Base-by-base conservation (phyloP, 208 protist genomes). In the Leishmania guyanensis region DNA sequence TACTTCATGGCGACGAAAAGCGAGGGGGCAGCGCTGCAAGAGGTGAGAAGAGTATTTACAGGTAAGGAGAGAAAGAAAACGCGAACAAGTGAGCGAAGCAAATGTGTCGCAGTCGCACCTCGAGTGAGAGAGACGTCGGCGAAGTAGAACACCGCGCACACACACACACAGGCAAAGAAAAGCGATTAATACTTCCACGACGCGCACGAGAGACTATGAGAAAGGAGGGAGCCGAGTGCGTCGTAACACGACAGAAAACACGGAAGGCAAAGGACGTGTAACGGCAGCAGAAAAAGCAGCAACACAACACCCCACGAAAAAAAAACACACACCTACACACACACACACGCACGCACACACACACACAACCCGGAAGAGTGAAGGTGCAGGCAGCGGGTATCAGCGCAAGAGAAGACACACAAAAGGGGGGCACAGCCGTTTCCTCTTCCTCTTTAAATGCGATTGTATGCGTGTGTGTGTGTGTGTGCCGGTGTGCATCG, bases 1-100 rank as follows among this genome's bases (percentile, higher is more conserved):
- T 84, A 82, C 70, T 46, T 82, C 72, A 94, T 86, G 29, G 62
- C 60, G 72, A 14, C 1, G 3, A 2, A 77, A 82, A 71, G 12
- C 14, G 16, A 46, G 1, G 36, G 33, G 36, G 33, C 58, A 22
- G 70, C 10, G 66, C n/a, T 79, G 50, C 6, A 77, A 48, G 64
- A 75, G 36, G 36, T 39, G 39, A 62, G 53, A 76, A 12, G 43
- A 51, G n/a, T 64, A 46, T 56, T 3, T 78, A 60, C 29, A 60
- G 4, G 51, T 60, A 2, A 6, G 29, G 1, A 33, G 22, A 65
- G 60, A 33, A n/a, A 33, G 60, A 65, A 17, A 33, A n/a, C 5
- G 66, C 17, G 33, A 46, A 12, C 8, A 46, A 71, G 66, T 22
- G 20, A 29, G 39, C 39, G 1, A 71, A 29, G 14, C 39, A 69